phyloP scores from a whole-genome alignment of 768 basidiomycete species.

The Cytidiella melzeri region DNA sequence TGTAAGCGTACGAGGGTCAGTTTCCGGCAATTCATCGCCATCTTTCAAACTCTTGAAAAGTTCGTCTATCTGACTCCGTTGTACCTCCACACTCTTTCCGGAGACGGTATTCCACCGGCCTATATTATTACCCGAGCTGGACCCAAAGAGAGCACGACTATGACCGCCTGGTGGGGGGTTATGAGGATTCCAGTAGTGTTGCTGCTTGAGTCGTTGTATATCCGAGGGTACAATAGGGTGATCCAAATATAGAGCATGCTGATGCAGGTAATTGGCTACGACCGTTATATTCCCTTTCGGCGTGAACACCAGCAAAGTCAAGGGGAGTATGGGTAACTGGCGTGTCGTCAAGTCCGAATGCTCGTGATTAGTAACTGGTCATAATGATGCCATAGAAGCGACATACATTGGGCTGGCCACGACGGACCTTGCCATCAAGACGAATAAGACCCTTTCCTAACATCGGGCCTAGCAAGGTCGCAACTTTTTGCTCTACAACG shows the following conservation, averaged over 20 bases:
- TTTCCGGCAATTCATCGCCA: constrained; percentile 83
- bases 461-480: constrained; percentile 74
- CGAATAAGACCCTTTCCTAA: constrained; percentile 79
- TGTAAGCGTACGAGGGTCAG: constrained; percentile 66
- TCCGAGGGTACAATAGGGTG: constrained; percentile 73
- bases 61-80: constrained; percentile 90
- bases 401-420: constrained; percentile 57
- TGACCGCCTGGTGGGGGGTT: constrained; percentile 71
- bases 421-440: constrained; percentile 69
- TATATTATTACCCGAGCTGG: constrained; percentile 24
- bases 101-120: constrained; percentile 53
- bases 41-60: constrained; percentile 84
- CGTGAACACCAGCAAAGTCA: constrained; percentile 87
- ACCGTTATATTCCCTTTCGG: constrained; percentile 88
- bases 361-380: constrained; percentile 4
- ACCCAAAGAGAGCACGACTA: constrained; percentile 31
- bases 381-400: constrained; percentile 13
- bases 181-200: constrained; percentile 87
- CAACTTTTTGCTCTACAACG: constrained; percentile 83
- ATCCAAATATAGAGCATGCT: constrained; percentile 65
- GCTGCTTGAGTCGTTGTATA: constrained; percentile 43
- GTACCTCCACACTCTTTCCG: constrained; percentile 83
- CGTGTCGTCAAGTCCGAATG: constrained; percentile 7
- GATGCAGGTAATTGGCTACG: constrained; percentile 71
- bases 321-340: constrained; percentile 75